phyloP scores from a whole-genome alignment of 164 flowering plant genomes.

The Vitis cinerea region DNA sequence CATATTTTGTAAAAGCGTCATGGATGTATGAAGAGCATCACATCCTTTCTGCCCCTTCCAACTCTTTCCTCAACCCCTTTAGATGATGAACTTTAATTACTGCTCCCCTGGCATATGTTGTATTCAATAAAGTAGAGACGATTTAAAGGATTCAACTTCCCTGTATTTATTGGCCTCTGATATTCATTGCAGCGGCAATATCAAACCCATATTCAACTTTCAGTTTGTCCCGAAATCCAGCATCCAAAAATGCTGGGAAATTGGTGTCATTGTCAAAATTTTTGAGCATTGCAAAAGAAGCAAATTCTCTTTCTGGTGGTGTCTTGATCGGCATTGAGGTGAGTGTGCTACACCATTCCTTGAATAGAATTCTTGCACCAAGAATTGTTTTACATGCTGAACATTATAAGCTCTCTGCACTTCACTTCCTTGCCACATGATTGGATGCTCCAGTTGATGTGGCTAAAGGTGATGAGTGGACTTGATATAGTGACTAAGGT shows the following conservation, averaged over 20 bases:
- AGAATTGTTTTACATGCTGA: not conserved
- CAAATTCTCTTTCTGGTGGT: conserved; percentile 49
- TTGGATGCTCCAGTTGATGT: not conserved
- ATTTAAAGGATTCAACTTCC: not conserved
- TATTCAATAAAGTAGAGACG: no score
- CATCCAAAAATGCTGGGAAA: conserved; percentile 31
- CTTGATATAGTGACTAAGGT: no score
- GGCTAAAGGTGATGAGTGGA: not conserved
- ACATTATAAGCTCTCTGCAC: not conserved
- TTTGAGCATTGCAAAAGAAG: conserved; percentile 40
- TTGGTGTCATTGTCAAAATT: conserved; percentile 43
- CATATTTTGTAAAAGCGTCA: no score
- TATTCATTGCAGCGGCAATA: conserved; percentile 42
- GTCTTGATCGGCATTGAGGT: conserved; percentile 61
- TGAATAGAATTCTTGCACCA: not conserved
- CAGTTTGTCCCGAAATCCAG: conserved; percentile 44
- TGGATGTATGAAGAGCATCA: no score
- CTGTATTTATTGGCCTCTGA: not conserved
- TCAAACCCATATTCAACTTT: conserved; percentile 29
- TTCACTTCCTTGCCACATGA: not conserved
- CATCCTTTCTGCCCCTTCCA: no score
- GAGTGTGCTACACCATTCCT: conserved; percentile 5
- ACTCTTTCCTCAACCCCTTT: no score
- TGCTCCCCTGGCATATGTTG: no score
- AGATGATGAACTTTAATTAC: no score